Base-by-base conservation (phyloP, 2,329 filamentous ascomycete species). In the Tolypocladium endophyticum region DNA sequence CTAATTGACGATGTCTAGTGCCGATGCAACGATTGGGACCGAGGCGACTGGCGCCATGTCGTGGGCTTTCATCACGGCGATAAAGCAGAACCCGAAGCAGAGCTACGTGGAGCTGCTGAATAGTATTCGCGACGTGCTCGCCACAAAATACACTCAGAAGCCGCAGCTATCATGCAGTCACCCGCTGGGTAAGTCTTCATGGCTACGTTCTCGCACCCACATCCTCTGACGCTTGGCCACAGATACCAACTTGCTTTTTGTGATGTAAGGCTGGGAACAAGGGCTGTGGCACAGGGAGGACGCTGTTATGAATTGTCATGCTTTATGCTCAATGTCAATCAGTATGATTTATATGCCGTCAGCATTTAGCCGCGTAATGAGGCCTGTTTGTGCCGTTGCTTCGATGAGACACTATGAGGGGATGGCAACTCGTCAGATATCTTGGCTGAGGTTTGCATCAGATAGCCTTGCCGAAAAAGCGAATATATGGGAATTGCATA, bases 11-110 rank as follows among this genome's bases (percentile, higher is more conserved):
- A 23, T 54, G 2, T 30, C 7, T 57, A 96, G 92, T 61, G 89
- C 91, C 76, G 94, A 99, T 73, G 92, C 94, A 16, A 89, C 86
- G 35, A 97, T 97, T 65, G 85, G 82, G 52, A 86, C 90, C 60
- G 83, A 97, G 76, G 93, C 94, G 39, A 99, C 94, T 0, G 94
- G 94, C 59, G 94, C 94, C 73, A 97, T 99, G 94, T 96, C 92
- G 4, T 97, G 89, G 86, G 94, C 94, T 2, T 99, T 99, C 73
- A 94, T 99, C 73, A 86, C 83, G 1, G 88, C 92, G 25, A 82
- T 97, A 69, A 92, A 89, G 80, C 91, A 92, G 78, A 96, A 96
- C 71, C 91, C 91, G 0, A 88, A 96, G 72, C 94, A 97, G 79
- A 96, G 89, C 76, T 99, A 99, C 71, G 90, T 97, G 57, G 87